Evolutionary conservation across 352 stramenopile genomes (phyloP), one percentile per base, ranked within the genome.

Genomic region (Blastocystis sp.): DNA sequence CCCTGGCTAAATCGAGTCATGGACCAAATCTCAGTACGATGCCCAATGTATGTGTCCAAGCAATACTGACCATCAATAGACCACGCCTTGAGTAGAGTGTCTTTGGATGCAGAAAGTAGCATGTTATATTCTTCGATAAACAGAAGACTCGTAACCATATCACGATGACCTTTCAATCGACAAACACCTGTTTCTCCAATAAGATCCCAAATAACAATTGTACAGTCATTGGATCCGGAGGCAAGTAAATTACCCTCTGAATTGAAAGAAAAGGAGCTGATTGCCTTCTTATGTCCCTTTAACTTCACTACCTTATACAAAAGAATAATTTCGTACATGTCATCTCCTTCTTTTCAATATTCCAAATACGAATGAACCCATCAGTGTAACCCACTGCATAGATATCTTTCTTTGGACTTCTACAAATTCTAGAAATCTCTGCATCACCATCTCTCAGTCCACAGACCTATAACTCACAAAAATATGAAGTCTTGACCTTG

Each of bases 141-240:
- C 24, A 78, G 77, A n/a, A 97, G 76, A 54, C 94, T 94, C 24
- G 95, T 98, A 51, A 98, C 93, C 19, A 94, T 93, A 89, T 97
- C 94, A 90, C 96, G 96, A 92, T 98, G 95, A 79, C 95, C 95
- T 60, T 94, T 94, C 42, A 98, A 93, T 0, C 95, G 92, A 90
- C 94, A 97, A 19, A 94, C 90, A 24, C 95, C 95, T 13, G 91
- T 94, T 91, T 97, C 94, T 68, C 93, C 94, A 42, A 97, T 94
- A 35, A 96, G 89, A 90, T 98, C 95, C 95, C 95, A 98, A 7
- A 98, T 91, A 81, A 98, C 95, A 44, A 98, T 92, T 91, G 97
- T 94, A 40, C 94, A 97, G 92, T 98, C 95, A 17, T 92, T 92
- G 17, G 94, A 94, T 51, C 95, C 95, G 0, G 93, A 92, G 0